These are phyloP conservation scores for Lyophyllum semitale DNA, from an alignment of 768 basidiomycete species.

Conservation along the genomic window DNA sequence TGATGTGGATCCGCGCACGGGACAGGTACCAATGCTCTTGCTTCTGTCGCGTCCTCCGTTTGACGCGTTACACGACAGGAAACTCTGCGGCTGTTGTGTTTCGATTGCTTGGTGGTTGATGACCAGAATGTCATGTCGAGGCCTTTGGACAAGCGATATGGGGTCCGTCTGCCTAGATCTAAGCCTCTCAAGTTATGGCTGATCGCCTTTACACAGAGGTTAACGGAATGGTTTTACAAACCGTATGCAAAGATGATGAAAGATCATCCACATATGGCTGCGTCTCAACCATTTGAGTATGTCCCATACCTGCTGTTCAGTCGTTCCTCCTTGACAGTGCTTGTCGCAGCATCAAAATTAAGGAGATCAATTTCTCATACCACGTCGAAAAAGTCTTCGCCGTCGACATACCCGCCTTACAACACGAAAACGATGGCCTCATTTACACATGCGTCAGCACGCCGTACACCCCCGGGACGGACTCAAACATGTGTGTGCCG, in stretches of 20 bases:
- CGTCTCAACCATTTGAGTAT: slow-evolving; percentile 80
- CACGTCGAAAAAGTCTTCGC: slow-evolving; percentile 84
- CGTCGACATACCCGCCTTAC: slow-evolving; percentile 79
- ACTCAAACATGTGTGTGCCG: slow-evolving; percentile 75
- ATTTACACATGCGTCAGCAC: slow-evolving; percentile 93
- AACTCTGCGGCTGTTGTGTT: slow-evolving; percentile 80
- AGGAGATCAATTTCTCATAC: slow-evolving; percentile 87
- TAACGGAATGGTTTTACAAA: slow-evolving; percentile 80
- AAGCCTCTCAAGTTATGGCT: not conserved
- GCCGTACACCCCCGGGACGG: slow-evolving; percentile 83
- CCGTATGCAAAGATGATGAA: slow-evolving; percentile 74
- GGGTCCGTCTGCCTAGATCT: slow-evolving; percentile 54
- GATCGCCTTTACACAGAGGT: slow-evolving; percentile 51
- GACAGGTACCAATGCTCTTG: slow-evolving; percentile 45
- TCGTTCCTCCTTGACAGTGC: slow-evolving; percentile 10
- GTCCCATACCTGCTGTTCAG: slow-evolving; percentile 28
- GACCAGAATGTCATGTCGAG: slow-evolving; percentile 85
- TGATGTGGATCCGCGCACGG: slow-evolving; percentile 80
- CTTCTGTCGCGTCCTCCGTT: not conserved
- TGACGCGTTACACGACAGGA: slow-evolving; percentile 49
- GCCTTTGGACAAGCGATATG: slow-evolving; percentile 84
- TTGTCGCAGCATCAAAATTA: slow-evolving; percentile 72
- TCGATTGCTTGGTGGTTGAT: slow-evolving; percentile 90
- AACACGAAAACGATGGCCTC: slow-evolving; percentile 93
- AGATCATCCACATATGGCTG: slow-evolving; percentile 68